Evolutionary conservation across 2,329 filamentous ascomycete species (phyloP).

Genomic region (Sporothrix phasma): DNA sequence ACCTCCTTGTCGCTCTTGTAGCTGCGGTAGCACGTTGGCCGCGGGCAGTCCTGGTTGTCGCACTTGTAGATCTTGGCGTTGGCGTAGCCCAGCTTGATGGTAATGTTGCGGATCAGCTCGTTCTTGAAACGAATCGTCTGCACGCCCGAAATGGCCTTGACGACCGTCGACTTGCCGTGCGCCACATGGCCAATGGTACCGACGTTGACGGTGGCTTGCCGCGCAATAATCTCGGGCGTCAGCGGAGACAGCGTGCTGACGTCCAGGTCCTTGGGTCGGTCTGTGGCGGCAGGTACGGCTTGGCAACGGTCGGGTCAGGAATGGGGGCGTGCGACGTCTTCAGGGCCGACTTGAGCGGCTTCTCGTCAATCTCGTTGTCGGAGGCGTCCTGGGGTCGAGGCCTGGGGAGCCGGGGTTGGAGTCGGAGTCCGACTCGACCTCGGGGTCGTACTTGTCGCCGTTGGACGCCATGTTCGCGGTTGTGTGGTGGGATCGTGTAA

Average conservation of each 20-base stretch:
- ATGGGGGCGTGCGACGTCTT: slow-evolving; percentile 53
- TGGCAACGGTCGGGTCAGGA: slow-evolving; percentile 45
- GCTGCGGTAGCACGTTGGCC: slow-evolving; percentile 90
- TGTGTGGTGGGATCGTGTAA: slow-evolving; percentile 21
- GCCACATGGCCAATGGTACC: slow-evolving; percentile 98
- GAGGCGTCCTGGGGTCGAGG: slow-evolving; percentile 48
- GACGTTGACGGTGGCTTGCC: slow-evolving; percentile 98
- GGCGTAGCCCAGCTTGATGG: slow-evolving; percentile 98
- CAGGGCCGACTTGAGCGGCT: slow-evolving; percentile 72
- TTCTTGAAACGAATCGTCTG: slow-evolving; percentile 99
- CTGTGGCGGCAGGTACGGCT: slow-evolving; percentile 63
- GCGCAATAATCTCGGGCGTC: slow-evolving; percentile 91
- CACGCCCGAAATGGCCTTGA: slow-evolving; percentile 97
- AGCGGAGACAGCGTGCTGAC: slow-evolving; percentile 70
- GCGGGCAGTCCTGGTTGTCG: slow-evolving; percentile 80
- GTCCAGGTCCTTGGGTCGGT: slow-evolving; percentile 83
- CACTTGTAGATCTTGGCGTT: slow-evolving; percentile 99
- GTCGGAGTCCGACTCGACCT: slow-evolving; percentile 54
- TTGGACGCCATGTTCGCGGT: slow-evolving; percentile 40
- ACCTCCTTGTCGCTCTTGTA: slow-evolving; percentile 99
- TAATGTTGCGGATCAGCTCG: slow-evolving; percentile 97
- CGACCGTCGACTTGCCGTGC: slow-evolving; percentile 96
- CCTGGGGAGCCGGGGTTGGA: slow-evolving; percentile 51
- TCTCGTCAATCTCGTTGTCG: slow-evolving; percentile 49
- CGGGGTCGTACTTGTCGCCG: slow-evolving; percentile 50